Evolutionary conservation across 176 grass and related monocot species (phyloP).

Genomic region (Typha latifolia): DNA sequence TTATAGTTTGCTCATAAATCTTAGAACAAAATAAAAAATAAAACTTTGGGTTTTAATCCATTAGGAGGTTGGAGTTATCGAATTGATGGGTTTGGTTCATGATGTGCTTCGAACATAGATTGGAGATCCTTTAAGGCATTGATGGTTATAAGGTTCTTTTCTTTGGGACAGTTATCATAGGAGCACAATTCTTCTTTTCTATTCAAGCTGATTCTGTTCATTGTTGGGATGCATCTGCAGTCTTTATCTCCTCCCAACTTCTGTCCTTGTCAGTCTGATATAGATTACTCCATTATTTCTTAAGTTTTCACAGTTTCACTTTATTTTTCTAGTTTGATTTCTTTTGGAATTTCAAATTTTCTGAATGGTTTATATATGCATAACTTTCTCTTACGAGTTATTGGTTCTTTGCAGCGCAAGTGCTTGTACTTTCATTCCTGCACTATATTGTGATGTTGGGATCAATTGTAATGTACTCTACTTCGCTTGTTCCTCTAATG

Average conservation of each 20-base stretch:
- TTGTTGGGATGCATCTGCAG: neutral
- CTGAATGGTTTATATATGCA: conserved; percentile 7
- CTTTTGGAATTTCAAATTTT: neutral
- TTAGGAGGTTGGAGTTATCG: too few relatives aligned
- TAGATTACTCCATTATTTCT: neutral
- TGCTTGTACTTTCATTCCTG: conserved; percentile 64
- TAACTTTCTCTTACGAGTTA: conserved; percentile 20
- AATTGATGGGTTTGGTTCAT: too few relatives aligned
- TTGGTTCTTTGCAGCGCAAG: conserved; percentile 58
- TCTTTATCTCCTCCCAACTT: neutral
- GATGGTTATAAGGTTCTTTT: too few relatives aligned
- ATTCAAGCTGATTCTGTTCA: too few relatives aligned
- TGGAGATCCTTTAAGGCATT: too few relatives aligned
- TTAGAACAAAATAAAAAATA: too few relatives aligned
- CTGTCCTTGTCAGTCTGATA: neutral
- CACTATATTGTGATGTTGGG: conserved; percentile 96
- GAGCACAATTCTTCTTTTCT: too few relatives aligned
- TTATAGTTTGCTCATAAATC: too few relatives aligned
- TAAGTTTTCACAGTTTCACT: too few relatives aligned
- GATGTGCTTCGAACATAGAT: too few relatives aligned
- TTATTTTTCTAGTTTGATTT: neutral
- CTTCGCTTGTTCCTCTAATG: conserved; percentile 80
- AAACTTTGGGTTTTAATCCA: too few relatives aligned
- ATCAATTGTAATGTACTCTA: conserved; percentile 72
- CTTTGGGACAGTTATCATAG: too few relatives aligned